Conservation (phyloP, 805 yeast genomes). For the Ogataea trehaloabstinens region DNA sequence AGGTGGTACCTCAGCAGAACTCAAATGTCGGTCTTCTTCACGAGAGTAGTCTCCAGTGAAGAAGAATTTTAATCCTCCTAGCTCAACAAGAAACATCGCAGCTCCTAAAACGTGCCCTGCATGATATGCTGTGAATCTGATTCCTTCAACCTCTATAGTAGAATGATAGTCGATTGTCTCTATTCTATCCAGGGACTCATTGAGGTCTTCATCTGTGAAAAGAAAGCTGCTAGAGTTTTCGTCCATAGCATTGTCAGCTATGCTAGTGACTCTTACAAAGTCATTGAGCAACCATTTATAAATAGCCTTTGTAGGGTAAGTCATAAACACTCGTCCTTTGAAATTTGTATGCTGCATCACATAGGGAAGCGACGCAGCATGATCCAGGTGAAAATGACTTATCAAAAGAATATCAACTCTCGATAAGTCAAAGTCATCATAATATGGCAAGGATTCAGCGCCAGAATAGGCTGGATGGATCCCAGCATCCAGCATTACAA, state of each 20-base stretch:
- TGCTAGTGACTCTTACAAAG: constrained; percentile 84
- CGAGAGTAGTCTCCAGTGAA: constrained; percentile 98
- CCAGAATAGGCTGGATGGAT: constrained; percentile 96
- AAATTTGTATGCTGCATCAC: constrained; percentile 97
- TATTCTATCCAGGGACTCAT: constrained; percentile 81
- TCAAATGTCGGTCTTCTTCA: constrained; percentile 92
- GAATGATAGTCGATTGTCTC: constrained; percentile 96
- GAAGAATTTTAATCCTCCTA: constrained; percentile 83
- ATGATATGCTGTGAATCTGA: constrained; percentile 94
- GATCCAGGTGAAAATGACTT: constrained; percentile 96
- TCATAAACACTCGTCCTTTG: constrained; percentile 96
- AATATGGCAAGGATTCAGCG: constrained; percentile 86
- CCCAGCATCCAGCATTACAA: constrained; percentile 97
- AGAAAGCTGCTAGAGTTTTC: constrained; percentile 43
- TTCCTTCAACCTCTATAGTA: constrained; percentile 90
- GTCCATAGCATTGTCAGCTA: constrained; percentile 46
- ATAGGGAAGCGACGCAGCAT: constrained; percentile 96
- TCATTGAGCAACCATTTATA: constrained; percentile 94
- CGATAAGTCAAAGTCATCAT: constrained; percentile 89
- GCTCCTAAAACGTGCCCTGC: constrained; percentile 99
- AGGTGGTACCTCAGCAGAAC: constrained; percentile 93
- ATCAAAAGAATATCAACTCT: constrained; percentile 83
- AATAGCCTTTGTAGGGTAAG: constrained; percentile 98
- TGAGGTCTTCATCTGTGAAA: constrained; percentile 88
- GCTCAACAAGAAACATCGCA: constrained; percentile 94